Evolutionary conservation across 2,329 filamentous ascomycete genomes (phyloP).

Genomic region (Fusarium longipes): DNA sequence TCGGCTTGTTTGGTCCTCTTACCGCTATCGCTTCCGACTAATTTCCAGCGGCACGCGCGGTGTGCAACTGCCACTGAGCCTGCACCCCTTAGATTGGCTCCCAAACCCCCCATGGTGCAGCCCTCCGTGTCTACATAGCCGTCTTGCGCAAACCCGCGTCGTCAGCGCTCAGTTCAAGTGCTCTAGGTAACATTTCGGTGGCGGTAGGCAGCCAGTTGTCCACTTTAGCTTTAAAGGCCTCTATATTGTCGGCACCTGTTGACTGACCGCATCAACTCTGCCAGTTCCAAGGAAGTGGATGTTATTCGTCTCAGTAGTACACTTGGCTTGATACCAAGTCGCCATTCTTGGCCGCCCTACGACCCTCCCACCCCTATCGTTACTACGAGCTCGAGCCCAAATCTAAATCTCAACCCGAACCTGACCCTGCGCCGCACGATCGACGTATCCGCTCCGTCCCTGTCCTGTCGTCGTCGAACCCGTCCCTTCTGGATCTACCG

Average conservation of each 20-base stretch:
- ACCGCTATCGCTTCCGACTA: constrained; percentile 24
- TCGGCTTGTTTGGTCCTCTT: background rate
- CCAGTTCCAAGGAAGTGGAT: constrained; percentile 30
- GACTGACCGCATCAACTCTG: constrained; percentile 39
- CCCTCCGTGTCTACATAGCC: constrained; percentile 21
- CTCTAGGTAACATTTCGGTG: constrained; percentile 16
- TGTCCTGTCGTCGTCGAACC: constrained; percentile 33
- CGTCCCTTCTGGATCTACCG: constrained; percentile 30
- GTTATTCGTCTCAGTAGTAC: constrained; percentile 14
- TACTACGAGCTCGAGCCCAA: constrained; percentile 38
- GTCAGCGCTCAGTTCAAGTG: constrained; percentile 26
- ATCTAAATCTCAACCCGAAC: constrained; percentile 31
- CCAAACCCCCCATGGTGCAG: constrained; percentile 38
- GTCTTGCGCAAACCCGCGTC: constrained; percentile 37
- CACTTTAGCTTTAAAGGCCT: constrained; percentile 17
- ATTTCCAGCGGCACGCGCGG: constrained; percentile 51
- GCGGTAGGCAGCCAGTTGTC: constrained; percentile 23
- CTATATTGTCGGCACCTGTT: constrained; percentile 41
- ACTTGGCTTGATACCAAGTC: constrained; percentile 31
- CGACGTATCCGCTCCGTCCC: constrained; percentile 44
- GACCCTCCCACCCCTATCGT: constrained; percentile 40
- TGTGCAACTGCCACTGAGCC: constrained; percentile 1
- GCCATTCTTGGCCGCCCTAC: constrained; percentile 18
- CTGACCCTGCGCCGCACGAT: constrained; percentile 42
- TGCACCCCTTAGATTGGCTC: constrained; percentile 34